Base-by-base conservation (phyloP, 768 basidiomycete species). In the Lentinula sp. region DNA sequence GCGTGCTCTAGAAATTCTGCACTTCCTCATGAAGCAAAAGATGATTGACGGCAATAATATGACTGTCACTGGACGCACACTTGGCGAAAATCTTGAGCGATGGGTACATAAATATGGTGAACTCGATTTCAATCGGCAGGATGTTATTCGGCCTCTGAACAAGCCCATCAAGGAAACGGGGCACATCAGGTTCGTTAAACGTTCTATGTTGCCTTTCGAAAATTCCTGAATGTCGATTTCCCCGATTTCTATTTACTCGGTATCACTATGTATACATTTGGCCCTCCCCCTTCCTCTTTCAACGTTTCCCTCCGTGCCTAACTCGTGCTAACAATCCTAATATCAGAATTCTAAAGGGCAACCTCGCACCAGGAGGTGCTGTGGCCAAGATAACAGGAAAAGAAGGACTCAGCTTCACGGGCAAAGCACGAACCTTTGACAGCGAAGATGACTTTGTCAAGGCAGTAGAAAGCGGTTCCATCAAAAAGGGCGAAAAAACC, bases 381-480 rank as follows among this genome's bases (percentile, higher is more conserved):
- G 93, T 98, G 31, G 90, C 93, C 39, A 98, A 98, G 76, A 93
- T 97, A 65, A 97, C 95, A 7, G 95, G 95, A 54, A 98, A 98
- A 73, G 95, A 98, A 73, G 95, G 95, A 0, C 76, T 95, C 46
- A 78, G 79, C 7, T 97, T 97, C 75, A 86, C 85, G 7, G 97
- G 97, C 56, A 94, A 89, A 74, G 96, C 96, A 43, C 87, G 95
- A 65, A 83, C 88, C 2, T 99, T 98, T 71, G 93, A 98, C 71
- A 83, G 84, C 18, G 97, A 99, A 72, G 88, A 88, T 63, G 91
- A 83, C 58, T 94, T 98, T 66, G 83, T 90, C 64, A 81, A 82
- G 63, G 97, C 96, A 10, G 90, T 98, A 45, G 93, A 97, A 73
- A 83, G 75, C 60, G 92, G 91, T 43, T 85, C 86, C 21, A 91